Evolutionary conservation across 352 stramenopile genomes (phyloP).

Genomic region (Thalassiosira oceanica): DNA sequence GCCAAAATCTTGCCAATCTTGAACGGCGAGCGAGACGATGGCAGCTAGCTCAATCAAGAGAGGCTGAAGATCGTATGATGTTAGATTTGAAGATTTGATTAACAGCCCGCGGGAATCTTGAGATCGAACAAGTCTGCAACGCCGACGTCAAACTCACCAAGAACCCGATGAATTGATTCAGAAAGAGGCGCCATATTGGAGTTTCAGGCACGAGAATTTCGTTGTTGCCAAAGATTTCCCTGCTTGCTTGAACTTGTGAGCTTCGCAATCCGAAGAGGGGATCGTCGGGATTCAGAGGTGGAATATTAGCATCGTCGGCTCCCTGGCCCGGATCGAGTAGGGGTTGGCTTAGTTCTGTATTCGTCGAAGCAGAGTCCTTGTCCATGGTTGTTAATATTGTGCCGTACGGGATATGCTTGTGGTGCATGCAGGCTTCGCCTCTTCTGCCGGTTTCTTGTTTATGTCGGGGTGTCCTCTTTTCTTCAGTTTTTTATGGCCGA

Average conservation of each 20-base stretch:
- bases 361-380: too few relatives aligned
- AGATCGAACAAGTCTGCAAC: not conserved
- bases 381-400: too few relatives aligned
- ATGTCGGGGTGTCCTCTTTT: too few relatives aligned
- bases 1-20: conserved; percentile 55
- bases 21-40: conserved; percentile 49
- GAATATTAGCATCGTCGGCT: conserved; percentile 20
- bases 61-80: conserved; percentile 8
- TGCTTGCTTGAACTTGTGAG: conserved; percentile 8
- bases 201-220: conserved; percentile 33
- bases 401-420: too few relatives aligned
- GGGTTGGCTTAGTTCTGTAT: too few relatives aligned
- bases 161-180: conserved; percentile 42
- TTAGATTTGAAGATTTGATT: not conserved
- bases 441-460: too few relatives aligned
- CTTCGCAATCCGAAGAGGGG: conserved; percentile 18
- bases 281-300: conserved; percentile 29
- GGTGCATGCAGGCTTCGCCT: too few relatives aligned
- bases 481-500: too few relatives aligned
- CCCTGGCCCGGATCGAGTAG: too few relatives aligned
- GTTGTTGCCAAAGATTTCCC: conserved; percentile 21
- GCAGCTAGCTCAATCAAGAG: conserved; percentile 60
- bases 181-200: conserved; percentile 29
- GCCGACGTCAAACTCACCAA: not conserved
- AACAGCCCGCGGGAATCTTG: too few relatives aligned